These are phyloP conservation scores for Leccinum pellstonianum DNA, from an alignment of 768 basidiomycete genomes.

Conservation along the genomic window DNA sequence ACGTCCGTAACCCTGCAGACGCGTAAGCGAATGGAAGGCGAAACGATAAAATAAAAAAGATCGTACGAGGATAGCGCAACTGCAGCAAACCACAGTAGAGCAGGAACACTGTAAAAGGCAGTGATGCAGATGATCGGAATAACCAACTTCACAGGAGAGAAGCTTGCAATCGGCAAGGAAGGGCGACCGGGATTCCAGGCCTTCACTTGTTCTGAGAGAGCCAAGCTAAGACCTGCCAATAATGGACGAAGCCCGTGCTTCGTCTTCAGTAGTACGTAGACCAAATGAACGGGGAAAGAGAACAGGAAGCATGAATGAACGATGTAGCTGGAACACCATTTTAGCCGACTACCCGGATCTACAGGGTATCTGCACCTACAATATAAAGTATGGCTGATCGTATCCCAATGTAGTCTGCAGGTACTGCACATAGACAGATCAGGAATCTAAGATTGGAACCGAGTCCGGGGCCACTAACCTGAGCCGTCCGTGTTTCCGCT, in stretches of 20 bases:
- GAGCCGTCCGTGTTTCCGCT: slow-evolving; percentile 70
- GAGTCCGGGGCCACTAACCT: slow-evolving; percentile 44
- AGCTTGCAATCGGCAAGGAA: slow-evolving; percentile 10
- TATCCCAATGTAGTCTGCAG: slow-evolving; percentile 76
- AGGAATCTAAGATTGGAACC: neutral
- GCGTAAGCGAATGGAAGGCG: slow-evolving; percentile 6
- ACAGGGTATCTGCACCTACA: slow-evolving; percentile 48
- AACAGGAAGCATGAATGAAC: slow-evolving; percentile 81
- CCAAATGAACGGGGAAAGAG: slow-evolving; percentile 80
- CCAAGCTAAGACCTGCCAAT: slow-evolving; percentile 48
- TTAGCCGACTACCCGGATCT: slow-evolving; percentile 1
- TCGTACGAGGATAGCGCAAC: slow-evolving; percentile 71
- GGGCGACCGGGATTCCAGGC: slow-evolving; percentile 7
- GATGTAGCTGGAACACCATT: slow-evolving; percentile 56
- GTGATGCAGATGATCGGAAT: slow-evolving; percentile 24
- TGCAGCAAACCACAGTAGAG: slow-evolving; percentile 73
- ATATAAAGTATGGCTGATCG: slow-evolving; percentile 85
- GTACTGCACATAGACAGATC: slow-evolving; percentile 48
- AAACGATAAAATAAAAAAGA: neutral
- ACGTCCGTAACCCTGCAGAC: slow-evolving; percentile 71
- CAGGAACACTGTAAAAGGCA: slow-evolving; percentile 58
- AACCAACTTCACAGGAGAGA: slow-evolving; percentile 37
- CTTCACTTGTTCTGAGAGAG: slow-evolving; percentile 38
- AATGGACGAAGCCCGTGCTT: slow-evolving; percentile 48
- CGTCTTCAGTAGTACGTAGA: slow-evolving; percentile 56